phyloP scores from a whole-genome alignment of 2,329 filamentous ascomycete genomes.

The Pyricularia pennisetigena region DNA sequence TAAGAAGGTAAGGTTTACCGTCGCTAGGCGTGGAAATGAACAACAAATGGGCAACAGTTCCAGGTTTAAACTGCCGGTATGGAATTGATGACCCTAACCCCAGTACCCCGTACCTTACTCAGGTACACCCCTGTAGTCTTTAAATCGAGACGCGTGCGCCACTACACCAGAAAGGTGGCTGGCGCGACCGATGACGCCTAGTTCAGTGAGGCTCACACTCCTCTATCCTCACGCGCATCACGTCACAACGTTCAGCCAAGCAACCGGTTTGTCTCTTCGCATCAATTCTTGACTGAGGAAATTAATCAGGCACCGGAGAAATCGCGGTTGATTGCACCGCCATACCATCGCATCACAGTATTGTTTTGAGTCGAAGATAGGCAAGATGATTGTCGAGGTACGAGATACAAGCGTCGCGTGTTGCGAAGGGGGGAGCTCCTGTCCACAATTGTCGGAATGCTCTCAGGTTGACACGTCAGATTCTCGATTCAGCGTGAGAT shows the following conservation, averaged over 20 bases:
- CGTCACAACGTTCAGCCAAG: background rate
- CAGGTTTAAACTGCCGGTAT: too few relatives aligned
- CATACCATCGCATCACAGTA: background rate
- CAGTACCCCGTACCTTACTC: background rate
- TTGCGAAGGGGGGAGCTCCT: slow-evolving; percentile 1
- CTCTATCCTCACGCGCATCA: background rate
- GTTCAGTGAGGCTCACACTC: background rate
- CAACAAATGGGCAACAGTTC: background rate
- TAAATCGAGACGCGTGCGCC: too few relatives aligned
- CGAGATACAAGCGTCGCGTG: slow-evolving; percentile 4
- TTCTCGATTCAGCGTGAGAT: slow-evolving; percentile 62
- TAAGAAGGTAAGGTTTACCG: background rate
- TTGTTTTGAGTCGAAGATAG: background rate
- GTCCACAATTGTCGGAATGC: background rate
- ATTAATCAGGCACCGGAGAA: background rate
- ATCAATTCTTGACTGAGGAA: background rate
- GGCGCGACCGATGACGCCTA: background rate
- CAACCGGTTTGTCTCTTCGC: background rate
- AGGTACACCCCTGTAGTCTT: background rate
- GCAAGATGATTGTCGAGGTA: slow-evolving; percentile 28
- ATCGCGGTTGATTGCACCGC: background rate
- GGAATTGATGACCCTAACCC: background rate
- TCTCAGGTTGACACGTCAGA: background rate
- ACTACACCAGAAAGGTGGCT: background rate
- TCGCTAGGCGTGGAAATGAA: background rate